These are phyloP conservation scores for Fusarium mexicanum DNA, from an alignment of 2,329 filamentous ascomycete genomes.

Conservation along the genomic window DNA sequence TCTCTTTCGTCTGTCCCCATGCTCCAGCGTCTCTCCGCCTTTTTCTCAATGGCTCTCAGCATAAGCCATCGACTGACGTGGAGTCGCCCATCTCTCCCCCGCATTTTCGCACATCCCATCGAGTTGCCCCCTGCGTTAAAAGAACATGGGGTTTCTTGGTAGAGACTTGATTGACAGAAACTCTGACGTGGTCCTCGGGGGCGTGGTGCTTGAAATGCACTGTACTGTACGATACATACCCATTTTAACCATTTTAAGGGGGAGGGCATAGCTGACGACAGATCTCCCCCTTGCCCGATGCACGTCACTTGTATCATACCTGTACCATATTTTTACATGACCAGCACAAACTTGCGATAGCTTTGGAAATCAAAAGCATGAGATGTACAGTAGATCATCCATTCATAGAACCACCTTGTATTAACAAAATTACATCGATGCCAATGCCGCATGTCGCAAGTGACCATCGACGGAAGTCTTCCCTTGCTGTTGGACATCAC, in stretches of 20 bases:
- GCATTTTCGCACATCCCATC: conserved; percentile 30
- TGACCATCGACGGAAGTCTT: conserved; percentile 21
- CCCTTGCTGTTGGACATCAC: background rate
- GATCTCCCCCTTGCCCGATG: conserved; percentile 16
- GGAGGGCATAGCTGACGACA: background rate
- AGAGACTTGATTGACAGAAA: conserved; percentile 23
- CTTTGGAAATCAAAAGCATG: conserved; percentile 12
- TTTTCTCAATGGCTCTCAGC: conserved; percentile 11
- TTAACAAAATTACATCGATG: conserved; percentile 10
- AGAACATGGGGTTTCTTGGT: conserved; percentile 26
- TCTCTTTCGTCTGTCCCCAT: background rate
- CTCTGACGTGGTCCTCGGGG: conserved; percentile 8
- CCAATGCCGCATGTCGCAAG: background rate
- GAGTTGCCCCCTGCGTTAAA: conserved; percentile 24
- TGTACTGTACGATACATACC: background rate
- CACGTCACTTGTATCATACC: conserved; percentile 29
- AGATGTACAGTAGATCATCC: conserved; percentile 31
- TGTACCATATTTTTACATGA: conserved; percentile 18
- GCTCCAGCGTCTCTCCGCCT: background rate
- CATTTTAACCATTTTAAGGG: background rate
- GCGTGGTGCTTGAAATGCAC: conserved; percentile 9
- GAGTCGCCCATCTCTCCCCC: conserved; percentile 26
- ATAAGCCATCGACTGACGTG: conserved; percentile 17
- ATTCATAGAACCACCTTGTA: background rate
- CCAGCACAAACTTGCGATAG: conserved; percentile 5